phyloP scores from a whole-genome alignment of 169 alveolate species.

The Haemoproteus tartakovskyi region DNA sequence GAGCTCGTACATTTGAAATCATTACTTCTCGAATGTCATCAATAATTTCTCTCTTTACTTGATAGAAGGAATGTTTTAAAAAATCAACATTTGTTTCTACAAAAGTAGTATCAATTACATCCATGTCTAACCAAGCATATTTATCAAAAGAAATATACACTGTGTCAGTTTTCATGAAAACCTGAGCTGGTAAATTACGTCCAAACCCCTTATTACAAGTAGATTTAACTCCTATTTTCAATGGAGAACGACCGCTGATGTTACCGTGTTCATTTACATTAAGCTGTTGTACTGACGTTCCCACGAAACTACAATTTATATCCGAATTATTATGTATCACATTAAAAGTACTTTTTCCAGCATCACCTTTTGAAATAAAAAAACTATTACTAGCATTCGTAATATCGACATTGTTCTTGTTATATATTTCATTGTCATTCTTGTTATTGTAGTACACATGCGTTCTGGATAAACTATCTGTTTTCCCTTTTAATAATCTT shows the following conservation, averaged over 20 bases:
- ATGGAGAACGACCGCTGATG: neutral
- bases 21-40: constrained; percentile 87
- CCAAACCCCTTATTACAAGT: too few species aligned
- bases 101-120: constrained; percentile 87
- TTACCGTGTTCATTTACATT: too few species aligned
- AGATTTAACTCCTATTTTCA: constrained; percentile 24
- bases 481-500: constrained; percentile 1
- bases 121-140: constrained; percentile 85
- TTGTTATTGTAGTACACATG: too few species aligned
- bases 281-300: too few species aligned
- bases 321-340: too few species aligned
- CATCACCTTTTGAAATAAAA: too few species aligned
- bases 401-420: too few species aligned
- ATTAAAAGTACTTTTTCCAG: too few species aligned
- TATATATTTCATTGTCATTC: too few species aligned
- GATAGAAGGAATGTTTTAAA: constrained; percentile 84
- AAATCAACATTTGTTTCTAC: constrained; percentile 85
- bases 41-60: constrained; percentile 85
- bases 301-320: too few species aligned
- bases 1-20: constrained; percentile 81
- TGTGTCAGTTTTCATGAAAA: constrained; percentile 42
- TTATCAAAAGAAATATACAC: constrained; percentile 59
- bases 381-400: too few species aligned
- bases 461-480: constrained; percentile 20
- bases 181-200: too few species aligned